A percentile compares a stretch with the other conserved stretches of the same genome.
These are phyloP conservation scores for Simmondsia chinensis DNA, from an alignment of 148 eudicot species.

Conservation along the genomic window DNA sequence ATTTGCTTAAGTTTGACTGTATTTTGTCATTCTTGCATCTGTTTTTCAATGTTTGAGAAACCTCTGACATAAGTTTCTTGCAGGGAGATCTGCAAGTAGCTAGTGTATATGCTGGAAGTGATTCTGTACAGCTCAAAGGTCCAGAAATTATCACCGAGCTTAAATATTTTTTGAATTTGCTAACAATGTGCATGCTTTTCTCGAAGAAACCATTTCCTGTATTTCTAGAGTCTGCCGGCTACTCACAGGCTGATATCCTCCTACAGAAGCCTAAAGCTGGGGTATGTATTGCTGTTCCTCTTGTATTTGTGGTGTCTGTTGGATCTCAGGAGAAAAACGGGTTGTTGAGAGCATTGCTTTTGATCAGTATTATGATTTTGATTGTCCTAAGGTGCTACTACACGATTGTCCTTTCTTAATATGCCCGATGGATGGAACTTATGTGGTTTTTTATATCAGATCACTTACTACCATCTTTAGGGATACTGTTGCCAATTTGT, in stretches of 20 bases:
- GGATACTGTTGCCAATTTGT: no score
- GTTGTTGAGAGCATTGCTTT: no score
- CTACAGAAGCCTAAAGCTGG: conserved; percentile 97
- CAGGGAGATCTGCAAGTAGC: conserved; percentile 83
- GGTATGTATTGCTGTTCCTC: conserved; percentile 31
- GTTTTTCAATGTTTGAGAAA: background rate
- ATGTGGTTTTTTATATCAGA: no score
- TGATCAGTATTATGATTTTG: no score
- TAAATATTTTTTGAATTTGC: conserved; percentile 47
- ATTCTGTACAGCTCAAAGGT: conserved; percentile 59
- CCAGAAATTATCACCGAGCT: conserved; percentile 52
- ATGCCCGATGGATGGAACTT: no score
- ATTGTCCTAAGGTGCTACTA: no score
- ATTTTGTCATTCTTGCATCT: conserved; percentile 1
- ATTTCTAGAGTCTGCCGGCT: conserved; percentile 82
- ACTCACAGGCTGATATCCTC: conserved; percentile 65
- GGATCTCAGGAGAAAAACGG: no score
- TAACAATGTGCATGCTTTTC: conserved; percentile 74
- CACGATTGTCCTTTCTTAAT: no score
- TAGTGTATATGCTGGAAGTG: conserved; percentile 77
- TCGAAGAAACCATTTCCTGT: conserved; percentile 93
- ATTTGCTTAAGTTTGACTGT: no score
- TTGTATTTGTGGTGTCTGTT: background rate
- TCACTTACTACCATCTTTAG: no score
- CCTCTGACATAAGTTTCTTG: conserved; percentile 10